Percentiles rank a stretch among this genome's conserved stretches.
Evolutionary conservation across 2,329 filamentous ascomycete species (phyloP).

Genomic region (Plenodomus tracheiphilus): DNA sequence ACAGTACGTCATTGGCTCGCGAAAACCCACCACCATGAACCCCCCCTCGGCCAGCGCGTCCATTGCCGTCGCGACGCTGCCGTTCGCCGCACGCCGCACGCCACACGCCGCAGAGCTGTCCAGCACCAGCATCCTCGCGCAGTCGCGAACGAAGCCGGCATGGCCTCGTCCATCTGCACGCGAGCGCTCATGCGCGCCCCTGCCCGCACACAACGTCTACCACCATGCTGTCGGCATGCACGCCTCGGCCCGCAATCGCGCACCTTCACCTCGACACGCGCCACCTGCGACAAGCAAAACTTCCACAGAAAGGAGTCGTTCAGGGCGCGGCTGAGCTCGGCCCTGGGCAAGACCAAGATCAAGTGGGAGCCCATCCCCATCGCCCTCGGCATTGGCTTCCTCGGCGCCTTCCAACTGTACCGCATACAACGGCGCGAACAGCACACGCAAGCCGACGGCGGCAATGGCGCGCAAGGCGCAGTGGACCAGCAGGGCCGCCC

Average conservation of each 20-base stretch:
- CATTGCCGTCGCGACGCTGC: constrained; percentile 3
- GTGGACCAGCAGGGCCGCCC: constrained; percentile 48
- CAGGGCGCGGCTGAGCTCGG: constrained; percentile 58
- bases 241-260: constrained; percentile 29
- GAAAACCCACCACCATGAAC: no score
- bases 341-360: constrained; percentile 67
- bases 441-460: constrained; percentile 44
- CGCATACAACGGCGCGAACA: constrained; percentile 64
- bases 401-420: constrained; percentile 83
- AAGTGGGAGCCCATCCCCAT: constrained; percentile 92
- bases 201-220: constrained; percentile 15
- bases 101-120: background rate
- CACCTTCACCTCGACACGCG: constrained; percentile 45
- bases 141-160: constrained; percentile 22
- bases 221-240: constrained; percentile 12
- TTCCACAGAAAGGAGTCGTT: constrained; percentile 58
- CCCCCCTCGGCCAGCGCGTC: constrained; percentile 3
- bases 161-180: constrained; percentile 32
- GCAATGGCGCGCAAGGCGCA: constrained; percentile 51
- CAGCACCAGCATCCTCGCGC: no score
- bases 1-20: constrained; percentile 32
- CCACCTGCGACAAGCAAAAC: constrained; percentile 46
- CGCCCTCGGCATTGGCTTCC: constrained; percentile 79
- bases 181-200: constrained; percentile 30
- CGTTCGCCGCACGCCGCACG: background rate